Evolutionary conservation across 352 stramenopile genomes (phyloP).

Genomic region (Globisporangium alternatum): DNA sequence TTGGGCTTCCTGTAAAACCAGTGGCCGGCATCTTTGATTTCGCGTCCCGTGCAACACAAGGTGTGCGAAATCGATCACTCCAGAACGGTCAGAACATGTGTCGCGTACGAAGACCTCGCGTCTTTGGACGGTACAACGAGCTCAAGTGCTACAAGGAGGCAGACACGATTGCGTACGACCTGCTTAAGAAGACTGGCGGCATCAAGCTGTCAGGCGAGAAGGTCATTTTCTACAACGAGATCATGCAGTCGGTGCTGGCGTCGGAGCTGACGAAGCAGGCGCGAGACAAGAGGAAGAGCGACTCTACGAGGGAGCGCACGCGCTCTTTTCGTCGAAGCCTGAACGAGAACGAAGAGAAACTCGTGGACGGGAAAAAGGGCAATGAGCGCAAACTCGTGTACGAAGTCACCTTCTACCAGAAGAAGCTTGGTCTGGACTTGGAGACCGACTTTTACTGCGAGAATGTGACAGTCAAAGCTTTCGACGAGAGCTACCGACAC

Average conservation of each 20-base stretch:
- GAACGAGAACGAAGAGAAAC: slow-evolving; percentile 62
- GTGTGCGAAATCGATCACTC: slow-evolving; percentile 78
- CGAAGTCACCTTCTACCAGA: slow-evolving; percentile 78
- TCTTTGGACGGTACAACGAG: slow-evolving; percentile 89
- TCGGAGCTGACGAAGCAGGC: slow-evolving; percentile 78
- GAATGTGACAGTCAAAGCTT: slow-evolving; percentile 82
- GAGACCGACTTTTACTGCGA: slow-evolving; percentile 90
- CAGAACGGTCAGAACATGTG: slow-evolving; percentile 79
- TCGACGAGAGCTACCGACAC: slow-evolving; percentile 43
- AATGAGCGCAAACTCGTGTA: slow-evolving; percentile 66
- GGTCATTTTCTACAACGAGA: slow-evolving; percentile 88
- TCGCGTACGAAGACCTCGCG: slow-evolving; percentile 71
- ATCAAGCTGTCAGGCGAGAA: slow-evolving; percentile 72
- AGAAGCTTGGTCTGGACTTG: slow-evolving; percentile 80
- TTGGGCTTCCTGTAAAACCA: slow-evolving; percentile 83
- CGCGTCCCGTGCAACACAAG: slow-evolving; percentile 83
- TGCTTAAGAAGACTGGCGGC: slow-evolving; percentile 74
- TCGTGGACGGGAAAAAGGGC: slow-evolving; percentile 19
- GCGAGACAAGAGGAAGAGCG: slow-evolving; percentile 52
- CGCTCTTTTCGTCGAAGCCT: slow-evolving; percentile 65
- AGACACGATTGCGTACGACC: slow-evolving; percentile 81
- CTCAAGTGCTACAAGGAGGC: slow-evolving; percentile 89
- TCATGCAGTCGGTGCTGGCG: slow-evolving; percentile 71
- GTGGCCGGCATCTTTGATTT: slow-evolving; percentile 89
- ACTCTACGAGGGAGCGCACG: slow-evolving; percentile 62